These are phyloP conservation scores for Wallacemonas collosoma DNA, from an alignment of 208 protist genomes.

Conservation along the genomic window DNA sequence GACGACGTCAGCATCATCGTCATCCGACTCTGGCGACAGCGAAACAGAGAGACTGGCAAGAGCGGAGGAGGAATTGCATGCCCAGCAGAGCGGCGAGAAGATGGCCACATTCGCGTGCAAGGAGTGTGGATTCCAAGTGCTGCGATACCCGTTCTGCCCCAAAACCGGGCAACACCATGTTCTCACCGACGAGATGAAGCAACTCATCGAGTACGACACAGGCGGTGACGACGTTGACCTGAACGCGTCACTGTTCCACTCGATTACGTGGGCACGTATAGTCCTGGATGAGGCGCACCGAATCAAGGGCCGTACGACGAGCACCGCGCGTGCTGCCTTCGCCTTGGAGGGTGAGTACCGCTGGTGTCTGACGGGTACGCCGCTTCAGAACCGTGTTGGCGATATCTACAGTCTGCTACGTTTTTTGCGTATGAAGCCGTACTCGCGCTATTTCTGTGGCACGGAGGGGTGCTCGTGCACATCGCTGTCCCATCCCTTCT, in stretches of 20 bases:
- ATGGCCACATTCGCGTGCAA: constrained; percentile 56
- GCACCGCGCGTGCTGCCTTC: constrained; percentile 84
- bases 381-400: constrained; percentile 97
- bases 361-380: constrained; percentile 95
- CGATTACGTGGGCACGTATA: constrained; percentile 85
- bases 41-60: constrained; percentile 13
- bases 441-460: constrained; percentile 89
- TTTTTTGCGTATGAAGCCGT: constrained; percentile 89
- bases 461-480: constrained; percentile 88
- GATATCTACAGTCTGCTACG: constrained; percentile 97
- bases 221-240: constrained; percentile 77
- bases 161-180: constrained; percentile 86
- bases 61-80: constrained; percentile 33
- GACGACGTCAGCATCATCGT: constrained; percentile 9
- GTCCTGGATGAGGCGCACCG: constrained; percentile 94
- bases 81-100: constrained; percentile 26
- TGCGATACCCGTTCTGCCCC: constrained; percentile 87
- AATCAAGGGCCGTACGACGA: constrained; percentile 91
- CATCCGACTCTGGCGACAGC: constrained; percentile 12
- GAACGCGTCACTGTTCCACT: constrained; percentile 73
- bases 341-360: constrained; percentile 74
- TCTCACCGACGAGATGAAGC: constrained; percentile 51
- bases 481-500: constrained; percentile 90
- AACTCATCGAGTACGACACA: constrained; percentile 80
- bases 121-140: constrained; percentile 74